Evolutionary conservation across 495 filamentous ascomycete genomes (phyloP).

Genomic region (Penicillium turbatum): DNA sequence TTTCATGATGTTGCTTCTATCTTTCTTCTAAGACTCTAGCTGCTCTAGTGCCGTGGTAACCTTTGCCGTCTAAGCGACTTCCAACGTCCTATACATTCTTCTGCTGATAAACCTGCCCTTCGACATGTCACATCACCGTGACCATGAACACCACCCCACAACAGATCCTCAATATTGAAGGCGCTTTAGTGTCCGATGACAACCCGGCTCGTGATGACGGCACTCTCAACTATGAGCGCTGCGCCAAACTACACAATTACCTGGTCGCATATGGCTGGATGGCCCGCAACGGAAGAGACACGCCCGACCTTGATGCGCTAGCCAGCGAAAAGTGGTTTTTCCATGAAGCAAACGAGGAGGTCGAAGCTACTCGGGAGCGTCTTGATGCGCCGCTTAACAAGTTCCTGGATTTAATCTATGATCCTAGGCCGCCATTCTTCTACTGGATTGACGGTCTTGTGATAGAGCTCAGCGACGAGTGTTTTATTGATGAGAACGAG

Average conservation of each 20-base stretch:
- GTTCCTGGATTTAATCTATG: constrained; percentile 26
- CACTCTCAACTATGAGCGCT: constrained; percentile 35
- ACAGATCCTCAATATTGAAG: constrained; percentile 19
- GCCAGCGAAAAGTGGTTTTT: constrained; percentile 4
- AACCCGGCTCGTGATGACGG: constrained; percentile 27
- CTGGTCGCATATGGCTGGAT: constrained; percentile 34
- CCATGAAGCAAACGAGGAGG: neutral
- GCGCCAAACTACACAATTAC: constrained; percentile 42
- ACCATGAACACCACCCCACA: constrained; percentile 14
- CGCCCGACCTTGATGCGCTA: constrained; percentile 14
- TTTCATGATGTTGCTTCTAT: neutral
- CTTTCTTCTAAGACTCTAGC: neutral
- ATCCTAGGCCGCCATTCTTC: constrained; percentile 19
- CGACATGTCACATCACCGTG: neutral
- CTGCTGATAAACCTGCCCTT: neutral
- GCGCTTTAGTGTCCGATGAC: constrained; percentile 25
- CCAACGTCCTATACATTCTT: neutral
- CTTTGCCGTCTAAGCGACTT: neutral
- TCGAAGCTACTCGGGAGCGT: constrained; percentile 13
- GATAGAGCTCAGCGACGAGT: constrained; percentile 11
- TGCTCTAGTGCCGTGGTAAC: neutral
- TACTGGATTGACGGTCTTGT: constrained; percentile 17
- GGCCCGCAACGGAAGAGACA: constrained; percentile 14
- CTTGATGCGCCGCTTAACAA: constrained; percentile 23
- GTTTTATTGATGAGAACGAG: constrained; percentile 13